Conservation (phyloP, 805 yeast genomes). For the Yamadazyma takamatsuzukensis region DNA sequence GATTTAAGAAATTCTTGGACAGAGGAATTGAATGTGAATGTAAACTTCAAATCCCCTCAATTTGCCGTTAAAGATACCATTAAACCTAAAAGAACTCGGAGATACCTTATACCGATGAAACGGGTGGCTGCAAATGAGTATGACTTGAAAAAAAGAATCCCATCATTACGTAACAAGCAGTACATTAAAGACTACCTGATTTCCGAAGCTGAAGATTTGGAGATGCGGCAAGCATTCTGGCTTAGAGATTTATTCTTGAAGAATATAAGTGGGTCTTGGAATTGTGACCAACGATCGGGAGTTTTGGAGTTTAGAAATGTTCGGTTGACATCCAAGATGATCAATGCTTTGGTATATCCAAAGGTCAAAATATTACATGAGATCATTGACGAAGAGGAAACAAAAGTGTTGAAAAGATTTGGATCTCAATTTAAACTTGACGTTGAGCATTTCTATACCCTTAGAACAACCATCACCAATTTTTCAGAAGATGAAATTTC, state of each 20-base stretch:
- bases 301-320: conserved; percentile 63
- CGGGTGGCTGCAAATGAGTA: conserved; percentile 45
- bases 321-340: conserved; percentile 60
- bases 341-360: conserved; percentile 48
- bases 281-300: conserved; percentile 40
- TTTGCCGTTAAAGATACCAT: conserved; percentile 27
- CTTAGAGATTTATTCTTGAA: conserved; percentile 62
- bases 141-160: conserved; percentile 53
- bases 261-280: conserved; percentile 67
- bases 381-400: conserved; percentile 12
- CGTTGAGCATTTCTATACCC: conserved; percentile 48
- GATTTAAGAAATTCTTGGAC: conserved; percentile 85
- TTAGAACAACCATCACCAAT: conserved; percentile 51
- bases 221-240: conserved; percentile 75
- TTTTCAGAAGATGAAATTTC: conserved; percentile 35
- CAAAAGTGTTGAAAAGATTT: conserved; percentile 10
- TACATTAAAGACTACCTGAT: conserved; percentile 56
- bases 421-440: conserved; percentile 31
- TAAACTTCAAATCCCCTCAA: conserved; percentile 1
- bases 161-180: conserved; percentile 68
- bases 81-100: conserved; percentile 28
- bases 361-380: conserved; percentile 41
- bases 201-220: conserved; percentile 52
- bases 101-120: conserved; percentile 70
- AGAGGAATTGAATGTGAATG: conserved; percentile 36